Base-by-base conservation (phyloP, 2,329 filamentous ascomycete genomes). In the Phialophora verrucosa region DNA sequence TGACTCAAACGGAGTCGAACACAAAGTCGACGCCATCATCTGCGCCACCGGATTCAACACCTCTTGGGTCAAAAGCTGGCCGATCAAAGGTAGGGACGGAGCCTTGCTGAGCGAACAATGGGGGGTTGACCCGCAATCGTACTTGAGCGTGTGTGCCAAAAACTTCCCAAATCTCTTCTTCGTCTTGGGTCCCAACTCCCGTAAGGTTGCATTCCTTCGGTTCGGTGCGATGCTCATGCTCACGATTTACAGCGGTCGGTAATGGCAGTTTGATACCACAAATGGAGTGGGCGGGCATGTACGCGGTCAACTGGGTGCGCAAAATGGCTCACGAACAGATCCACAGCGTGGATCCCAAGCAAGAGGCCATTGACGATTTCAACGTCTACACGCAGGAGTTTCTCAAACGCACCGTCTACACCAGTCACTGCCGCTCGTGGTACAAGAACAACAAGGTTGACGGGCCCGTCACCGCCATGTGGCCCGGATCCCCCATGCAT, bases 401-500 rank as follows among this genome's bases (percentile, higher is more conserved):
- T n/a, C 62, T 73, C 20, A 71, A 71, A 51, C 68, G 65, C 31
- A 70, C 63, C 10, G 73, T 74, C 7, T 74, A 72, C 72, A 69
- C 69, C 38, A 65, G 64, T 50, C 67, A 68, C 7, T 74, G 72
- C 53, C 60, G 61, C n/a, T 64, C 68, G 1, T 74, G 72, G 73
- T 74, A 74, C 54, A 68, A 68, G 63, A 73, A 64, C 42, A 70
- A 70, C 32, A 61, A 47, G n/a, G 27, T 55, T 27, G 62, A 61
- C 3, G 64, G 67, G 14, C 73, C 79, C 11, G 78, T 82, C 42
- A 75, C 72, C 73, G 80, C 82, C 1, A 74, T 85, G 2, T 85
- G 79, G 78, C 82, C 83, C 0, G 83, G 83, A 3, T 80, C 77
- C 2, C 80, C 78, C 0, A 77, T 85, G 54, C 82, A 84, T 62